Conservation (phyloP, 2,329 filamentous ascomycete species). For the Hypoxylon sp. region DNA sequence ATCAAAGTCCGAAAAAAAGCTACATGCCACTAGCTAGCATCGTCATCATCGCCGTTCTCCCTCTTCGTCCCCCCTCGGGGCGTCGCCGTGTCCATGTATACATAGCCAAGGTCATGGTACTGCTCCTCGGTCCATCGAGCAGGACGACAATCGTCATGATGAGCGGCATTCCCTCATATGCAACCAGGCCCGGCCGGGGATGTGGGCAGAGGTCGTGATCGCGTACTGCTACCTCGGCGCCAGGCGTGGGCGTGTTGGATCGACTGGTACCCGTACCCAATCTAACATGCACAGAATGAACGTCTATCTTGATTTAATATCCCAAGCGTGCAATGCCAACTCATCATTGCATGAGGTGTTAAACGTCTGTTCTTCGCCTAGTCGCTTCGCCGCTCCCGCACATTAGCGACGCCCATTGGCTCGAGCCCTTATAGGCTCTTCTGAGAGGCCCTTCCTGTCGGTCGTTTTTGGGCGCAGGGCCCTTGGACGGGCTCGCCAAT, state of each 20-base stretch:
- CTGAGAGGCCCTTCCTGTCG: slow-evolving; percentile 44
- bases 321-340: slow-evolving; percentile 74
- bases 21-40: too few relatives aligned
- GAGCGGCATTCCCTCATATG: slow-evolving; percentile 43
- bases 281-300: slow-evolving; percentile 45
- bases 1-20: slow-evolving; percentile 36
- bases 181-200: slow-evolving; percentile 40
- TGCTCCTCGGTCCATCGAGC: slow-evolving; percentile 37
- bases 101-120: too few relatives aligned
- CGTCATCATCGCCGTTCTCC: too few relatives aligned
- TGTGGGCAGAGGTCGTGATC: slow-evolving; percentile 37
- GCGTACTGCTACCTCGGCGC: slow-evolving; percentile 42
- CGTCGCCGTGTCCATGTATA: slow-evolving; percentile 2
- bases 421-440: slow-evolving; percentile 21
- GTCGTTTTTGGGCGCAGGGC: slow-evolving; percentile 48
- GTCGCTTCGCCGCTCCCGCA: slow-evolving; percentile 50
- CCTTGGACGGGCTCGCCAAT: slow-evolving; percentile 45
- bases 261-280: slow-evolving; percentile 45
- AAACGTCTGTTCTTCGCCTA: slow-evolving; percentile 54
- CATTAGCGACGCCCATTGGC: slow-evolving; percentile 30
- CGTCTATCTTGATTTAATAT: slow-evolving; percentile 62
- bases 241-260: slow-evolving; percentile 29
- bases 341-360: slow-evolving; percentile 75
- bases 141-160: slow-evolving; percentile 41
- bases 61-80: slow-evolving; percentile 14